Conservation (phyloP, 768 basidiomycete genomes). For the Kwoniella bestiolae region DNA sequence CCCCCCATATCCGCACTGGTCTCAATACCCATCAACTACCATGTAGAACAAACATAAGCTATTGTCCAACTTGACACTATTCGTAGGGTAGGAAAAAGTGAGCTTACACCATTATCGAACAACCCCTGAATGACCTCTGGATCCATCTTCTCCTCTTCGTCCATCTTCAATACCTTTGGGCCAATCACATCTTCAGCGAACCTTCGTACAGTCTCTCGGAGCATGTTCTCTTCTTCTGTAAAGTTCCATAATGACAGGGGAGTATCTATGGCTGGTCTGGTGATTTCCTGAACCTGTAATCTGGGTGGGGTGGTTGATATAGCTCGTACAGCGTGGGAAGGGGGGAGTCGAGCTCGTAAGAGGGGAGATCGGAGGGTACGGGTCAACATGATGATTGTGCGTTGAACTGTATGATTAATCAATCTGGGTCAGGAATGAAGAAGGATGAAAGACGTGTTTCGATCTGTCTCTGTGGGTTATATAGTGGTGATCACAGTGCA, state of each 20-base stretch:
- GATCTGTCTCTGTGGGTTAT: not conserved
- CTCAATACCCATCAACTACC: constrained; percentile 95
- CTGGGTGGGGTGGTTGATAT: constrained; percentile 20
- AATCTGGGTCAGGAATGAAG: not conserved
- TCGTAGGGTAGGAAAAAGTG: not conserved
- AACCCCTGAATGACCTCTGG: constrained; percentile 78
- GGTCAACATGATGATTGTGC: not conserved
- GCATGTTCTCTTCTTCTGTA: constrained; percentile 92
- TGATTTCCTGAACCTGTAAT: constrained; percentile 31
- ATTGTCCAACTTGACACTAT: too few relatives aligned
- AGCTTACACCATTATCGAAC: constrained; percentile 89
- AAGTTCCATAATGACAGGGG: constrained; percentile 67
- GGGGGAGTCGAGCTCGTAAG: not conserved
- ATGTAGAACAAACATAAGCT: not conserved
- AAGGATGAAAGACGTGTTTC: not conserved
- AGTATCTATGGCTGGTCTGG: constrained; percentile 49
- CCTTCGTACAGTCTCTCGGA: constrained; percentile 84
- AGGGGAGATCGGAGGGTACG: constrained; percentile 7
- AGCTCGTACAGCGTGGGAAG: constrained; percentile 4
- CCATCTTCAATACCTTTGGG: constrained; percentile 95
- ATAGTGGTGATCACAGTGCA: not conserved
- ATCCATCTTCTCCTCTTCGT: constrained; percentile 96
- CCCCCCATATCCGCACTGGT: constrained; percentile 82
- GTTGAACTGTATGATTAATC: not conserved
- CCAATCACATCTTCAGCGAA: constrained; percentile 87